Percentiles rank a stretch among this genome's conserved stretches.
Evolutionary conservation across 2,329 filamentous ascomycete genomes (phyloP).

Genomic region (Exophiala sp.): DNA sequence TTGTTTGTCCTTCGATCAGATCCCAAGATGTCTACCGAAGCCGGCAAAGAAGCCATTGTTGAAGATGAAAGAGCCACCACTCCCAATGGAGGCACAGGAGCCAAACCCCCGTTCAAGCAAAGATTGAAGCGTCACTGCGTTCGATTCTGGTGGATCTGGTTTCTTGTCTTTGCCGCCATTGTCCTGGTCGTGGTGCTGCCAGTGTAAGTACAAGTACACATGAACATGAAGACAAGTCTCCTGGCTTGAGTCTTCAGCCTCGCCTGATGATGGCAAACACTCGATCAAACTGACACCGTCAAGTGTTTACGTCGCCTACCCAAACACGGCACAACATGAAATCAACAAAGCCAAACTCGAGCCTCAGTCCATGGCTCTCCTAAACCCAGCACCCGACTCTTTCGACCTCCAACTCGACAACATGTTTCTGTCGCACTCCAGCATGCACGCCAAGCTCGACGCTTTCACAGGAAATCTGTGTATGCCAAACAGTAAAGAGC

Average conservation of each 20-base stretch:
- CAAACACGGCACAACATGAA: conserved; percentile 51
- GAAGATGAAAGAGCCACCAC: background rate
- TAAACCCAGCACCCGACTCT: conserved; percentile 44
- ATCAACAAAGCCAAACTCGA: conserved; percentile 49
- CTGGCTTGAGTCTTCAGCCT: background rate
- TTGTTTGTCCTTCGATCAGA: background rate
- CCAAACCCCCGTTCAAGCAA: conserved; percentile 9
- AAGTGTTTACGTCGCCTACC: conserved; percentile 56
- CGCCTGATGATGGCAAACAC: too few relatives aligned
- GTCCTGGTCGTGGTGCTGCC: conserved; percentile 52
- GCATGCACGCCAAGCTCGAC: conserved; percentile 51
- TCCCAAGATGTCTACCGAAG: background rate
- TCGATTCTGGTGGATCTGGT: conserved; percentile 50
- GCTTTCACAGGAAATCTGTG: conserved; percentile 49
- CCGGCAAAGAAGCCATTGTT: background rate
- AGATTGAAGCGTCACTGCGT: conserved; percentile 22
- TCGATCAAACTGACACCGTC: too few relatives aligned
- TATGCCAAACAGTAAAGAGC: conserved; percentile 38
- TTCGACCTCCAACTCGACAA: conserved; percentile 47
- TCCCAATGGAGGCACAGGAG: background rate
- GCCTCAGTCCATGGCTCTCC: conserved; percentile 48
- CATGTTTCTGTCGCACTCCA: conserved; percentile 44
- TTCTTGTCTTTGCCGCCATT: conserved; percentile 47
- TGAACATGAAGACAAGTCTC: background rate
- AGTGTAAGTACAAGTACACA: conserved; percentile 52